These are phyloP conservation scores for Diplogelasinospora grovesii DNA, from an alignment of 495 filamentous ascomycete genomes.

Conservation along the genomic window DNA sequence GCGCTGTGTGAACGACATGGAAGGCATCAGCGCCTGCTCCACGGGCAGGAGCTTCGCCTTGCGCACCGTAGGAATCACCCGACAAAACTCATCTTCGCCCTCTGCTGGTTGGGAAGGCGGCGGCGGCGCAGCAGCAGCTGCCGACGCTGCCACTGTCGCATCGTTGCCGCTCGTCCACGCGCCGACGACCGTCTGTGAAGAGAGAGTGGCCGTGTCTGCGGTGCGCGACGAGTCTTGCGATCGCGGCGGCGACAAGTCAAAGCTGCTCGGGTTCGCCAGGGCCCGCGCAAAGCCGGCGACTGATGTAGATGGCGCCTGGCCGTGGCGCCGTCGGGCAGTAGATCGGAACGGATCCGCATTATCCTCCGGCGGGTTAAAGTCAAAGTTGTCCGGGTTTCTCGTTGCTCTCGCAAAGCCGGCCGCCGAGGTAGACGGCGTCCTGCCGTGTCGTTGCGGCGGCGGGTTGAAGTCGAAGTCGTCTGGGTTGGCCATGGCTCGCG, in stretches of 20 bases:
- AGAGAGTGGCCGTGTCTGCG: conserved; percentile 42
- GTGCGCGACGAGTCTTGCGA: conserved; percentile 44
- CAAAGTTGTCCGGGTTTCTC: conserved; percentile 9
- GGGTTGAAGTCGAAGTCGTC: background rate
- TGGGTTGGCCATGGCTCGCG: conserved; percentile 14
- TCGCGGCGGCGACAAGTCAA: conserved; percentile 21
- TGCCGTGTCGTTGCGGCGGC: background rate
- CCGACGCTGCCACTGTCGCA: background rate
- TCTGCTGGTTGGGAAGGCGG: too few species aligned
- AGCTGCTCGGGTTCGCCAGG: conserved; percentile 12
- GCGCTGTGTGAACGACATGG: conserved; percentile 52
- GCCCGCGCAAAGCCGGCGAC: background rate
- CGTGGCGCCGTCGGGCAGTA: background rate
- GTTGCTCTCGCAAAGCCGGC: conserved; percentile 3
- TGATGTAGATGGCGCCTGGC: background rate
- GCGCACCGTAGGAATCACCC: conserved; percentile 40
- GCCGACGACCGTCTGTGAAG: conserved; percentile 57
- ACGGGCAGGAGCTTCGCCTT: conserved; percentile 43
- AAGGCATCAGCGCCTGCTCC: conserved; percentile 61
- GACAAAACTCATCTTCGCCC: conserved; percentile 31
- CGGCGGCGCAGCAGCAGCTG: too few species aligned
- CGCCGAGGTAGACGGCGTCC: background rate
- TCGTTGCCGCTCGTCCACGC: conserved; percentile 8
- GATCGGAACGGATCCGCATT: too few species aligned
- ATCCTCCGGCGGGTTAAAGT: too few species aligned